phyloP scores from a whole-genome alignment of 352 stramenopile genomes.

The Poterioochromonas sp. region DNA sequence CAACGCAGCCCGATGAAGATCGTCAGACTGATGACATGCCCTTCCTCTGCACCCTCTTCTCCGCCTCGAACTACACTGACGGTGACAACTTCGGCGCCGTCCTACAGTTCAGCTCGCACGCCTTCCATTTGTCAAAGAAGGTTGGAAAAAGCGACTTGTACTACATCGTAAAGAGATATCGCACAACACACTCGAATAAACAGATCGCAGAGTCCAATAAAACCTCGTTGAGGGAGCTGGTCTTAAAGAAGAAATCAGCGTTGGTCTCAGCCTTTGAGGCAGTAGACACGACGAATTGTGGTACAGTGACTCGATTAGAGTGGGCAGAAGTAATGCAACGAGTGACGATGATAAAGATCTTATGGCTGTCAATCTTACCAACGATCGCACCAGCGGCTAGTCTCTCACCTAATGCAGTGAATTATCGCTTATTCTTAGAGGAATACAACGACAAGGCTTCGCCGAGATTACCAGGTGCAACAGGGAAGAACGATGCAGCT shows the following conservation, averaged over 20 bases:
- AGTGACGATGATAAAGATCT: slow-evolving; percentile 33
- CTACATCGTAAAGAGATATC: slow-evolving; percentile 23
- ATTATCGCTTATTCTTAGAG: slow-evolving; percentile 16
- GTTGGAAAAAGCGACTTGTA: slow-evolving; percentile 6
- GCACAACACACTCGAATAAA: neutral
- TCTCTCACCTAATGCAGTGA: slow-evolving; percentile 29
- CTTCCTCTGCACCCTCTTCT: slow-evolving; percentile 1
- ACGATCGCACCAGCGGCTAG: neutral
- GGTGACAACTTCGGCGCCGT: slow-evolving; percentile 22
- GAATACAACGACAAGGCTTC: slow-evolving; percentile 23
- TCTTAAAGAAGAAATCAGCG: slow-evolving; percentile 44
- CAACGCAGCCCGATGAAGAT: slow-evolving; percentile 1
- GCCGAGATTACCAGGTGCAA: slow-evolving; percentile 4
- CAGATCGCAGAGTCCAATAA: slow-evolving; percentile 34
- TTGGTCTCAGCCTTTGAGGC: slow-evolving; percentile 39
- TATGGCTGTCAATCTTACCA: neutral
- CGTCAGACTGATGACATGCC: neutral
- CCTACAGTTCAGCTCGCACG: slow-evolving; percentile 19
- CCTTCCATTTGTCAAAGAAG: neutral
- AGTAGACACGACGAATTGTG: slow-evolving; percentile 38
- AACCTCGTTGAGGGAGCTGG: slow-evolving; percentile 38
- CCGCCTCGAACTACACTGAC: slow-evolving; percentile 3
- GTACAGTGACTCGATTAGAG: slow-evolving; percentile 37
- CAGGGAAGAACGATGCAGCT: neutral
- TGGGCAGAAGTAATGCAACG: slow-evolving; percentile 44